These are phyloP conservation scores for Leccinum variicolor DNA, from an alignment of 768 basidiomycete species.

Conservation along the genomic window DNA sequence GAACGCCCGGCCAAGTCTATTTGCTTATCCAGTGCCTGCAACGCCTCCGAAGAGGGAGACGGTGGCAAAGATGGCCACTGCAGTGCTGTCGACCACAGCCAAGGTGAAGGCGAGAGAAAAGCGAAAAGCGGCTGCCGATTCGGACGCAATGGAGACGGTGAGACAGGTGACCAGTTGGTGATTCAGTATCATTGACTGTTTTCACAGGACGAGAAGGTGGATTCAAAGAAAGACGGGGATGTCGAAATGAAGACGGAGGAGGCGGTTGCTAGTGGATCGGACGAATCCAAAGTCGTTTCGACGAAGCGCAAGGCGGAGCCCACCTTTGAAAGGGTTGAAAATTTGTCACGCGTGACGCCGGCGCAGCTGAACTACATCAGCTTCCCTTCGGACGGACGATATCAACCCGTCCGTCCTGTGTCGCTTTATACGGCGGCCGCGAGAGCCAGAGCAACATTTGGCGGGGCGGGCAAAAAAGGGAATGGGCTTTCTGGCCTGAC, in stretches of 20 bases:
- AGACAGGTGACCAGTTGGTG: slow-evolving; percentile 25
- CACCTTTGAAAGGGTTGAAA: slow-evolving; percentile 67
- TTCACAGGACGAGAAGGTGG: slow-evolving; percentile 51
- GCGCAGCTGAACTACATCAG: slow-evolving; percentile 81
- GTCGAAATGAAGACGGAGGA: slow-evolving; percentile 80
- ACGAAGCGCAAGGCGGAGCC: slow-evolving; percentile 71
- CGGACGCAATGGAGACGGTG: slow-evolving; percentile 80
- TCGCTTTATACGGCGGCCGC: slow-evolving; percentile 41
- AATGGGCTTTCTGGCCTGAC: slow-evolving; percentile 32
- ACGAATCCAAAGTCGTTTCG: slow-evolving; percentile 49
- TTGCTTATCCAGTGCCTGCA: slow-evolving; percentile 84
- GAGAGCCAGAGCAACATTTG: slow-evolving; percentile 29
- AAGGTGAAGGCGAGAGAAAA: slow-evolving; percentile 95
- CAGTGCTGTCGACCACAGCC: slow-evolving; percentile 95
- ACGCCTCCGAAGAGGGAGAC: slow-evolving; percentile 93
- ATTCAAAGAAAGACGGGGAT: slow-evolving; percentile 57
- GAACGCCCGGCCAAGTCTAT: slow-evolving; percentile 86
- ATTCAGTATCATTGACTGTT: slow-evolving; percentile 12
- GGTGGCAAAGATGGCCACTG: slow-evolving; percentile 87
- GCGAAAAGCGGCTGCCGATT: slow-evolving; percentile 82
- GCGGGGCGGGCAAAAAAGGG: slow-evolving; percentile 28
- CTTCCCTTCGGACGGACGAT: slow-evolving; percentile 77
- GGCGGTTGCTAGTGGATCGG: slow-evolving; percentile 51
- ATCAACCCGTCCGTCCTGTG: slow-evolving; percentile 85
- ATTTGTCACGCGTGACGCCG: slow-evolving; percentile 91